phyloP scores from a whole-genome alignment of 192 early-diverging fungal genomes.

The Rhizophagus sp. region DNA sequence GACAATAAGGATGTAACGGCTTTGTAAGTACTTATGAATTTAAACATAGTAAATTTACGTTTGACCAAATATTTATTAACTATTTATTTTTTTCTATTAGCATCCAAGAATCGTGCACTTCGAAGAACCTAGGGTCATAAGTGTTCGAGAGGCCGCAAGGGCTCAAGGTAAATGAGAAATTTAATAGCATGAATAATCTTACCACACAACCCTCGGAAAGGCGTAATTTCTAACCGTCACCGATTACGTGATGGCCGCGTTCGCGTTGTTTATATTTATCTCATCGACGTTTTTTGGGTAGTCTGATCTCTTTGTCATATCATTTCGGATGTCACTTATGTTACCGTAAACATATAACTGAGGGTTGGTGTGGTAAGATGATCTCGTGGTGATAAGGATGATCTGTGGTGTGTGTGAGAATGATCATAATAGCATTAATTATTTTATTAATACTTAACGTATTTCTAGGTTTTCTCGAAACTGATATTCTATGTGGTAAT shows the following conservation, averaged over 20 bases:
- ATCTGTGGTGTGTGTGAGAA: no score
- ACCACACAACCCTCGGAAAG: no score
- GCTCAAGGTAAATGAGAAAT: constrained; percentile 31
- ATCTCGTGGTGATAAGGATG: no score
- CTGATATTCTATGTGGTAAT: constrained; percentile 31
- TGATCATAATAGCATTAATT: no score
- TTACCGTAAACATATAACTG: no score
- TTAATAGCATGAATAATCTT: not conserved
- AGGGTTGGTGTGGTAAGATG: no score
- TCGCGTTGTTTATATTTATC: no score
- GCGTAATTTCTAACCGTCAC: no score
- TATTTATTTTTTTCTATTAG: not conserved
- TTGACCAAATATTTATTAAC: not conserved
- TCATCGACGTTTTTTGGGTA: no score
- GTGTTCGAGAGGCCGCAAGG: constrained; percentile 32
- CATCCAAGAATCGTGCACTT: constrained; percentile 30
- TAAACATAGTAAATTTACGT: not conserved
- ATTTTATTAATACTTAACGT: constrained; percentile 5
- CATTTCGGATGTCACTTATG: no score
- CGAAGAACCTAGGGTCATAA: constrained; percentile 32
- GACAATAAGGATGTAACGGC: not conserved
- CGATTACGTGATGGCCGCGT: no score
- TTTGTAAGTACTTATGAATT: constrained; percentile 1
- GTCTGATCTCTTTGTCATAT: no score
- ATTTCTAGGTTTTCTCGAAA: constrained; percentile 34